phyloP scores from a whole-genome alignment of 805 yeast genomes.

The Ogataea ganodermae region DNA sequence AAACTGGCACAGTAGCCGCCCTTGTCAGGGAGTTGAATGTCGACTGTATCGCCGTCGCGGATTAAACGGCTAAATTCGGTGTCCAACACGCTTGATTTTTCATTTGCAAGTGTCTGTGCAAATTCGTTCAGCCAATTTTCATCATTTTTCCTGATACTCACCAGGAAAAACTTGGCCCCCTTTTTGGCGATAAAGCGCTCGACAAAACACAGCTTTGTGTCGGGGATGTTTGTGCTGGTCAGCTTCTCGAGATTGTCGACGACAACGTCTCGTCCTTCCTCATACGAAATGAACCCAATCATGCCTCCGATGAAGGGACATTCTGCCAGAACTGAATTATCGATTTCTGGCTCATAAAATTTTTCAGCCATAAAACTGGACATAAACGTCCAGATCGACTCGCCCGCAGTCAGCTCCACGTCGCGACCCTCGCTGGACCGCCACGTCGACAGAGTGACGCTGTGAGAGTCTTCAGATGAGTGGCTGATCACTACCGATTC shows the following conservation, averaged over 20 bases:
- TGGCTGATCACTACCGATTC: constrained; percentile 57
- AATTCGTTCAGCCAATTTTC: constrained; percentile 37
- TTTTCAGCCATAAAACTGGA: constrained; percentile 48
- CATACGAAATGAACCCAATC: constrained; percentile 84
- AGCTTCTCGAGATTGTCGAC: constrained; percentile 39
- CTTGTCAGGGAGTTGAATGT: constrained; percentile 52
- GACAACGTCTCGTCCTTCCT: constrained; percentile 64
- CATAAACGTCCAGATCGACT: constrained; percentile 54
- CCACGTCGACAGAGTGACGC: constrained; percentile 35
- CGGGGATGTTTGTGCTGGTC: constrained; percentile 54
- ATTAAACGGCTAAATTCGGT: constrained; percentile 10
- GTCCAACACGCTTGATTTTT: neutral
- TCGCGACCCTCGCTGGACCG: constrained; percentile 12
- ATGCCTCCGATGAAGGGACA: constrained; percentile 92
- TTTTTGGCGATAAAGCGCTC: constrained; percentile 64
- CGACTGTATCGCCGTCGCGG: constrained; percentile 21
- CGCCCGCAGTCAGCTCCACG: constrained; percentile 6
- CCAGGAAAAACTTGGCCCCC: constrained; percentile 50
- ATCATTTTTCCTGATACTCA: constrained; percentile 50
- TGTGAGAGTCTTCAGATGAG: constrained; percentile 47
- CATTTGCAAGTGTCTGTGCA: neutral
- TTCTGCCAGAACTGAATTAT: constrained; percentile 32
- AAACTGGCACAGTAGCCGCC: constrained; percentile 57
- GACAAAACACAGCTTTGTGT: constrained; percentile 70
- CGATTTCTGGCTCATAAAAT: constrained; percentile 32